These are phyloP conservation scores for Ophiorrhiza pumila DNA, from an alignment of 257 asterid genomes.

Conservation along the genomic window DNA sequence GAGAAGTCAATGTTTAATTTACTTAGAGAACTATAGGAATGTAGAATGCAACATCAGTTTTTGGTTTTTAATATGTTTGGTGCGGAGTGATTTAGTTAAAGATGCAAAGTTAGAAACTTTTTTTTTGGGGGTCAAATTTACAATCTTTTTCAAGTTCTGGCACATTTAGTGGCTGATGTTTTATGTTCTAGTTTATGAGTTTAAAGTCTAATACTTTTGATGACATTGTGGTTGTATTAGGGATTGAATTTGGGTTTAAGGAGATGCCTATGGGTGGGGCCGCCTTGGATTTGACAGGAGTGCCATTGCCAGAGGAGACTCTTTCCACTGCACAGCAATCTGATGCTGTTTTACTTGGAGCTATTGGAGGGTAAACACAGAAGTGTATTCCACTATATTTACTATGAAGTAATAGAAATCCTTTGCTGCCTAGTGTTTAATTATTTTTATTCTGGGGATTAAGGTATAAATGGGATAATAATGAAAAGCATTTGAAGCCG, in stretches of 20 bases:
- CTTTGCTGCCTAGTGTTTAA: not conserved
- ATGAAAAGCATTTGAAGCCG: conserved; percentile 94
- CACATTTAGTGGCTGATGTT: not conserved
- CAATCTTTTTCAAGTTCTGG: not conserved
- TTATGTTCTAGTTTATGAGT: not conserved
- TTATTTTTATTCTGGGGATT: conserved; percentile 9
- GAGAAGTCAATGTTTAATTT: not conserved
- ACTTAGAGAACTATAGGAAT: too few relatives aligned
- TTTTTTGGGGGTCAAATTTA: not conserved
- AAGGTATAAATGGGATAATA: conserved; percentile 96
- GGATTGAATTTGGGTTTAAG: conserved; percentile 71
- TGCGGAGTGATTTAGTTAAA: not conserved
- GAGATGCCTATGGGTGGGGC: conserved; percentile 97
- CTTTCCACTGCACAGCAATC: conserved; percentile 73
- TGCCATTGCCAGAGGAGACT: conserved; percentile 92
- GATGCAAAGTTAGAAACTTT: not conserved
- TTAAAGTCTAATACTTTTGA: not conserved
- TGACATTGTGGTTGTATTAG: conserved; percentile 27
- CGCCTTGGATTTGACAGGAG: conserved; percentile 89
- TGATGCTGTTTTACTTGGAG: conserved; percentile 96
- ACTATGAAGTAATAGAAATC: not conserved
- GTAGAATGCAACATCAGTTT: too few relatives aligned
- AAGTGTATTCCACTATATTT: not conserved
- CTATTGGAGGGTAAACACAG: conserved; percentile 84
- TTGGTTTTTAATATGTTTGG: not conserved